phyloP scores from a whole-genome alignment of 257 asterid genomes.

The Striga asiatica region DNA sequence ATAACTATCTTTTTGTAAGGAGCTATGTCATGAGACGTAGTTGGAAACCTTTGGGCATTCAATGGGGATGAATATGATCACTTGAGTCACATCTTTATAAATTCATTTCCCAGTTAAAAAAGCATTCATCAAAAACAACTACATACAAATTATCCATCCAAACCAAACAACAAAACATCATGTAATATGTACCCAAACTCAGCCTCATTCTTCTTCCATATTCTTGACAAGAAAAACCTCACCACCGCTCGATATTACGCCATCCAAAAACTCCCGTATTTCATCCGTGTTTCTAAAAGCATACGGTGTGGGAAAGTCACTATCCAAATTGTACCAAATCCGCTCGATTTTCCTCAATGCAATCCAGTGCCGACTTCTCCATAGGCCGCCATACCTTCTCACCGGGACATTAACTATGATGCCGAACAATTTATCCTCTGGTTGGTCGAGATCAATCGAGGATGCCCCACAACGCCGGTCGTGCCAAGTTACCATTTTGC shows the following conservation, averaged over 20 bases:
- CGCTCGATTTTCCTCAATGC: slow-evolving; percentile 45
- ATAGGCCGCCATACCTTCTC: slow-evolving; percentile 47
- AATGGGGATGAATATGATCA: too few species aligned
- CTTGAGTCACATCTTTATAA: too few species aligned
- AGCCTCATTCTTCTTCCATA: too few species aligned
- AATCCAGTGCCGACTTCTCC: slow-evolving; percentile 84
- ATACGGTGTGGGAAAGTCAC: slow-evolving; percentile 51
- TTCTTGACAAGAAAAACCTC: slow-evolving; percentile 69
- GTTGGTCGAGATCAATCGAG: slow-evolving; percentile 46
- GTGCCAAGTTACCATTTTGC: slow-evolving; percentile 68
- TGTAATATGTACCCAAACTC: too few species aligned
- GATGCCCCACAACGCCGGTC: slow-evolving; percentile 54
- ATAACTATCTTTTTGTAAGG: too few species aligned
- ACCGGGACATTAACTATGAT: slow-evolving; percentile 61
- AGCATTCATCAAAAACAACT: too few species aligned
- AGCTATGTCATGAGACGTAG: too few species aligned
- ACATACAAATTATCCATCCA: too few species aligned
- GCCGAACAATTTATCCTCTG: slow-evolving; percentile 42
- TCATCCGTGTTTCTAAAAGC: slow-evolving; percentile 34
- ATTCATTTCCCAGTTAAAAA: too few species aligned
- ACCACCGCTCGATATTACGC: slow-evolving; percentile 35
- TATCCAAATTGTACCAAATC: slow-evolving; percentile 79
- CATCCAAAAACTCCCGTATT: slow-evolving; percentile 40
- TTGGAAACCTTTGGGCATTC: too few species aligned
- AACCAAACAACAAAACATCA: too few species aligned